Conservation (phyloP, 495 filamentous ascomycete genomes). For the Aspergillus leporis region DNA sequence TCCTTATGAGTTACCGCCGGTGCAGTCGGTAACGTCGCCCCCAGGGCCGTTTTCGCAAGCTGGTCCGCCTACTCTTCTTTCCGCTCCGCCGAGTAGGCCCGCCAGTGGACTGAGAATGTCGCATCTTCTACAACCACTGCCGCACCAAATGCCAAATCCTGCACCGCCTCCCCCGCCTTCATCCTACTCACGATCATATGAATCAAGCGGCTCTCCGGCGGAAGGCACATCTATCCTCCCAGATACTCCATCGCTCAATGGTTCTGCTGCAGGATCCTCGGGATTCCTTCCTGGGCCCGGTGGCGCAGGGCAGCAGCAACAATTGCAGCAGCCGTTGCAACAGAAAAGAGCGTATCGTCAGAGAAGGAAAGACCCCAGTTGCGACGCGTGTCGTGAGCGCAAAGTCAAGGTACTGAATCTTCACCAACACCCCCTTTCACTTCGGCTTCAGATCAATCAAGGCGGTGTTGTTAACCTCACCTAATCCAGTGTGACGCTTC, state of each 20-base stretch:
- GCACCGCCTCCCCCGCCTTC: slow-evolving; percentile 30
- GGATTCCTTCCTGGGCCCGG: slow-evolving; percentile 47
- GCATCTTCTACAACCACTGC: slow-evolving; percentile 45
- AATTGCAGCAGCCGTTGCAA: slow-evolving; percentile 52
- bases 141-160: slow-evolving; percentile 25
- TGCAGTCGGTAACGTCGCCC: slow-evolving; percentile 43
- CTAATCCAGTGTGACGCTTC: slow-evolving; percentile 81
- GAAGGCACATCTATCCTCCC: slow-evolving; percentile 34
- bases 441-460: slow-evolving; percentile 9
- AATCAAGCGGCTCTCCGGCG: slow-evolving; percentile 45
- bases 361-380: slow-evolving; percentile 93
- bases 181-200: slow-evolving; percentile 43
- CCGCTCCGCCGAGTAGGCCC: slow-evolving; percentile 47
- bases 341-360: slow-evolving; percentile 96
- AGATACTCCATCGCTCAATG: slow-evolving; percentile 38
- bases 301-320: slow-evolving; percentile 39
- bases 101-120: slow-evolving; percentile 47
- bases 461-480: slow-evolving; percentile 4
- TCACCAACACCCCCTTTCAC: slow-evolving; percentile 3
- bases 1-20: slow-evolving; percentile 40
- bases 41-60: slow-evolving; percentile 30
- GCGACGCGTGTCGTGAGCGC: slow-evolving; percentile 93
- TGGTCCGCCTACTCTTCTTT: slow-evolving; percentile 28
- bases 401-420: slow-evolving; percentile 80
- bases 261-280: slow-evolving; percentile 36